Conservation (phyloP, 805 yeast genomes). For the Cyberlindnera euphorbiae region DNA sequence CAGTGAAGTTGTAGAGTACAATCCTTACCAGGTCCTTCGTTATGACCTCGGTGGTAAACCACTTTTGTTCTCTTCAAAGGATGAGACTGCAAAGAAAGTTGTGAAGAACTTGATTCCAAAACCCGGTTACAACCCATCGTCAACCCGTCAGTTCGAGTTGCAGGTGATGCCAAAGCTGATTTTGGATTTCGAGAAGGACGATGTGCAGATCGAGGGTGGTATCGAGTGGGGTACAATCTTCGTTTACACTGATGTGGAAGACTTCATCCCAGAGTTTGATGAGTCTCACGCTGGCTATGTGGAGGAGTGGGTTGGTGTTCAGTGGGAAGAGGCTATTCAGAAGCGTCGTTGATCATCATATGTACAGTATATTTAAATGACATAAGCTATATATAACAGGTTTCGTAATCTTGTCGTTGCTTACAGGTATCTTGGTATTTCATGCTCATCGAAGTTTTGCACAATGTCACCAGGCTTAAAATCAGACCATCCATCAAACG, state of each 20-base stretch:
- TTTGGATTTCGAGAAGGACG: conserved; percentile 63
- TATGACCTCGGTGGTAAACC: conserved; percentile 81
- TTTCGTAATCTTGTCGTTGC: not conserved
- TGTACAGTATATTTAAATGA: not conserved
- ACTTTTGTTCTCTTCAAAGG: conserved; percentile 59
- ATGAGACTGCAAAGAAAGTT: conserved; percentile 44
- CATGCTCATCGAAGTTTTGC: conserved; percentile 65
- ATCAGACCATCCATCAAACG: conserved; percentile 61
- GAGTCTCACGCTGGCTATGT: conserved; percentile 69
- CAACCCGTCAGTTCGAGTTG: conserved; percentile 66
- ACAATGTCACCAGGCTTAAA: conserved; percentile 74
- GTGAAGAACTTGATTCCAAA: conserved; percentile 41
- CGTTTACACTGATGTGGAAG: conserved; percentile 72
- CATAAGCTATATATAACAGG: not conserved
- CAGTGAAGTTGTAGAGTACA: conserved; percentile 67
- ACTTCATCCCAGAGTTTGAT: conserved; percentile 54
- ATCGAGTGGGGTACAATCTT: conserved; percentile 98
- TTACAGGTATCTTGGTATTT: conserved; percentile 44
- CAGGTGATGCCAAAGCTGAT: conserved; percentile 95
- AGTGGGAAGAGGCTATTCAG: conserved; percentile 62
- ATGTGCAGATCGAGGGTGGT: conserved; percentile 50
- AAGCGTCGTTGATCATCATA: not conserved
- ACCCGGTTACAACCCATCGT: conserved; percentile 58
- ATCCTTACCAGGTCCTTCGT: conserved; percentile 82
- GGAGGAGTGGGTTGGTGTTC: conserved; percentile 79